phyloP scores from a whole-genome alignment of 2,329 filamentous ascomycete genomes.

The Penicillium sp. region DNA sequence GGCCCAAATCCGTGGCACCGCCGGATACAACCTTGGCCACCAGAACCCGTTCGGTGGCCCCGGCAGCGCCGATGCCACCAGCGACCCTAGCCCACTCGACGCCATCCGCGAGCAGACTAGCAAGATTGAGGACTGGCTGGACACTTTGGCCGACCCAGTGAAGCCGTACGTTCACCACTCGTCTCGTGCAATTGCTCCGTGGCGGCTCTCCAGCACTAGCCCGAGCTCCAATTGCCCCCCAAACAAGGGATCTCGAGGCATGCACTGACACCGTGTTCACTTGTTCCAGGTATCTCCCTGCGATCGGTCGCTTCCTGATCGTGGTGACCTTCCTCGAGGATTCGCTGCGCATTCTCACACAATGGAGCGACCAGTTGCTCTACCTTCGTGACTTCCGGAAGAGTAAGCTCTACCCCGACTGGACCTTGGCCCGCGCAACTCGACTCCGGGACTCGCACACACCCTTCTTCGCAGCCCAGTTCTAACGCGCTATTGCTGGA shows the following conservation, averaged over 20 bases:
- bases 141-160: slow-evolving; percentile 79
- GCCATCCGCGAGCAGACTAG: slow-evolving; percentile 89
- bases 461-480: background rate
- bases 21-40: slow-evolving; percentile 77
- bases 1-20: slow-evolving; percentile 59
- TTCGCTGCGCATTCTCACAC: slow-evolving; percentile 89
- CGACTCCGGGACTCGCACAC: slow-evolving; percentile 1
- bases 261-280: slow-evolving; percentile 30
- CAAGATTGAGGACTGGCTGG: slow-evolving; percentile 94
- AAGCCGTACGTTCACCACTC: slow-evolving; percentile 70
- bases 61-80: slow-evolving; percentile 55
- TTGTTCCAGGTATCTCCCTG: slow-evolving; percentile 71
- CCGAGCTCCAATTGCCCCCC: background rate
- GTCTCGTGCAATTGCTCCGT: background rate
- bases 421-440: slow-evolving; percentile 8
- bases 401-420: slow-evolving; percentile 57
- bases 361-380: slow-evolving; percentile 91
- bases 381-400: slow-evolving; percentile 90
- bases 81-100: slow-evolving; percentile 74
- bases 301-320: slow-evolving; percentile 93
- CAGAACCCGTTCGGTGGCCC: slow-evolving; percentile 65
- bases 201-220: background rate
- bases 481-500: slow-evolving; percentile 16
- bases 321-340: slow-evolving; percentile 98
- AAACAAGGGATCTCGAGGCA: slow-evolving; percentile 18